Evolutionary conservation across 768 basidiomycete genomes (phyloP).

Genomic region (Exidia glandulosa): DNA sequence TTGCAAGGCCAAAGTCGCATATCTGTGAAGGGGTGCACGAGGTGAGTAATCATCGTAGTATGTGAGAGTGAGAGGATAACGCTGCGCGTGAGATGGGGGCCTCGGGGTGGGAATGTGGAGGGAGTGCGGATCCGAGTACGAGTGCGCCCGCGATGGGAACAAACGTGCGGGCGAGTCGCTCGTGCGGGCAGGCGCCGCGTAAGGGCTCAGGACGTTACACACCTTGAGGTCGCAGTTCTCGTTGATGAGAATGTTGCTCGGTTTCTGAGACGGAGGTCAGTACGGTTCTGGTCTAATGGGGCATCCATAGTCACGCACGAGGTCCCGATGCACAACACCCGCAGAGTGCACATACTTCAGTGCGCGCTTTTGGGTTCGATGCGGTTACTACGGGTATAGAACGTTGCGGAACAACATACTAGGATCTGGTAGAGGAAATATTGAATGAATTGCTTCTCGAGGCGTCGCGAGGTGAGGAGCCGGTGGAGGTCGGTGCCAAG

Average conservation of each 20-base stretch:
- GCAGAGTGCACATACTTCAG: slow-evolving; percentile 86
- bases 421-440: slow-evolving; percentile 94
- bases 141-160: too few species aligned
- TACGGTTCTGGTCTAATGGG: neutral
- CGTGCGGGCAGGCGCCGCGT: neutral
- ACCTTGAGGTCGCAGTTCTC: slow-evolving; percentile 85
- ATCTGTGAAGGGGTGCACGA: slow-evolving; percentile 66
- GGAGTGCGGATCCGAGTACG: too few species aligned
- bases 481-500: slow-evolving; percentile 89
- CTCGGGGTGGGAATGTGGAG: too few species aligned
- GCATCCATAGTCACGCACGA: slow-evolving; percentile 13
- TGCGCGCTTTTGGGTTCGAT: slow-evolving; percentile 43
- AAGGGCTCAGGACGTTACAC: neutral
- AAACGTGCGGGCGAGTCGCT: too few species aligned
- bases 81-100: too few species aligned
- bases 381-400: neutral
- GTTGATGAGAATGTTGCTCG: slow-evolving; percentile 80
- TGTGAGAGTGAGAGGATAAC: too few species aligned
- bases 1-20: slow-evolving; percentile 79
- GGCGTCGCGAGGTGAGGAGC: slow-evolving; percentile 88
- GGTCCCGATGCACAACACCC: slow-evolving; percentile 65
- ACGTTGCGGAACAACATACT: slow-evolving; percentile 31
- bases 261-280: slow-evolving; percentile 40
- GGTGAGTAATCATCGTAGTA: too few species aligned
- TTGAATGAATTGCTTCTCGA: slow-evolving; percentile 99